These are phyloP conservation scores for Cladophialophora yegresii DNA, from an alignment of 2,329 filamentous ascomycete genomes.

Conservation along the genomic window DNA sequence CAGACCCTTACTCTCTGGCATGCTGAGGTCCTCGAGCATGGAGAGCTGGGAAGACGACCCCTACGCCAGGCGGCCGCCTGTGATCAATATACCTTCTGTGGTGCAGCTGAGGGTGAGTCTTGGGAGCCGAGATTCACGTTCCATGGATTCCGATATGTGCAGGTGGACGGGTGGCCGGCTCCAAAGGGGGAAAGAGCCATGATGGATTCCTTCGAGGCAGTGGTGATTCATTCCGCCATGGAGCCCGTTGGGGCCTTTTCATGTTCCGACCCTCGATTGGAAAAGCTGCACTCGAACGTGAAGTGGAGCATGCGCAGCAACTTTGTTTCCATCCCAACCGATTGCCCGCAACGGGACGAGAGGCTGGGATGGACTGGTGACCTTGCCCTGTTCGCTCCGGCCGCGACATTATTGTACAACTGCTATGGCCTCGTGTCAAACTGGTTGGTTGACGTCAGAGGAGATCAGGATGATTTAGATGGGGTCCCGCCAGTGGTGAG, in stretches of 20 bases:
- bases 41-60: slow-evolving; percentile 48
- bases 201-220: slow-evolving; percentile 39
- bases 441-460: no score
- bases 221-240: slow-evolving; percentile 54
- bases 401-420: no score
- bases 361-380: slow-evolving; percentile 59
- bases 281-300: slow-evolving; percentile 58
- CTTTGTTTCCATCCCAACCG: slow-evolving; percentile 60
- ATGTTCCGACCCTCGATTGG: slow-evolving; percentile 56
- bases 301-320: slow-evolving; percentile 61
- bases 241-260: slow-evolving; percentile 53
- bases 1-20: slow-evolving; percentile 51
- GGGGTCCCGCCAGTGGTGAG: no score
- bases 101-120: background rate
- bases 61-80: slow-evolving; percentile 49
- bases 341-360: slow-evolving; percentile 61
- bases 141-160: slow-evolving; percentile 56
- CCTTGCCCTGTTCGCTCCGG: background rate
- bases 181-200: slow-evolving; percentile 10
- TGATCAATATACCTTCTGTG: slow-evolving; percentile 37
- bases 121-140: slow-evolving; percentile 57
- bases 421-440: no score
- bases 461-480: no score
- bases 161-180: slow-evolving; percentile 51
- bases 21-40: slow-evolving; percentile 58